Evolutionary conservation across 2,329 filamentous ascomycete genomes (phyloP), one percentile per base, ranked within the genome.

Genomic region (Talaromyces rugulosus): DNA sequence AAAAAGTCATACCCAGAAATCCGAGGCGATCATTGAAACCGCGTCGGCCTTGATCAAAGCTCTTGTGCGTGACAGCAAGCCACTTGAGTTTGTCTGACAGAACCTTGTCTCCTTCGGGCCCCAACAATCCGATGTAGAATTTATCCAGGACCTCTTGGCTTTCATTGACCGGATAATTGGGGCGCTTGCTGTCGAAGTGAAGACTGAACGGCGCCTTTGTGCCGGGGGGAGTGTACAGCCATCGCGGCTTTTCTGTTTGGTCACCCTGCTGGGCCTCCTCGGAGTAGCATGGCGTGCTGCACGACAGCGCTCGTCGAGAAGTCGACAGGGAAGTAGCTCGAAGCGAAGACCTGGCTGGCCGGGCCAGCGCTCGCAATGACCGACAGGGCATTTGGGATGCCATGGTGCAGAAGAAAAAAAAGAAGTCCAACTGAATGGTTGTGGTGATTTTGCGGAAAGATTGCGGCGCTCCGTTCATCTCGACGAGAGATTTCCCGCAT

Each of bases 11-110:
- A 96, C 92, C 94, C 59, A 96, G 81, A 72, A 91, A 92, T n/a
- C 92, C 91, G 76, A 99, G 81, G 65, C 91, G 86, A 71, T 97
- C 94, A 75, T 99, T 99, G 80, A 94, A 96, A 0, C 94, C 94
- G 81, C 93, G 88, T 71, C 92, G 84, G 58, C 93, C 95, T 73
- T 98, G 92, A 74, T 99, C 94, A 72, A 96, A 98, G 78, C 92
- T 97, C 85, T 98, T 98, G 77, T 98, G 95, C 67, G 95, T 99
- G 61, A 99, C 86, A 33, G 93, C 93, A 71, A 98, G 81, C 95
- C 95, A 99, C 80, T 97, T 98, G 65, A 95, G 83, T 79, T 99
- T 94, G 16, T 97, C 93, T 1, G 89, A 88, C 62, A 99, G 82
- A 74, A 95, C 75, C 68, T 84, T 85, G 67, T 90, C 85, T 62